These are phyloP conservation scores for Penicillium digitatum DNA, from an alignment of 2,329 filamentous ascomycete genomes.

Conservation along the genomic window DNA sequence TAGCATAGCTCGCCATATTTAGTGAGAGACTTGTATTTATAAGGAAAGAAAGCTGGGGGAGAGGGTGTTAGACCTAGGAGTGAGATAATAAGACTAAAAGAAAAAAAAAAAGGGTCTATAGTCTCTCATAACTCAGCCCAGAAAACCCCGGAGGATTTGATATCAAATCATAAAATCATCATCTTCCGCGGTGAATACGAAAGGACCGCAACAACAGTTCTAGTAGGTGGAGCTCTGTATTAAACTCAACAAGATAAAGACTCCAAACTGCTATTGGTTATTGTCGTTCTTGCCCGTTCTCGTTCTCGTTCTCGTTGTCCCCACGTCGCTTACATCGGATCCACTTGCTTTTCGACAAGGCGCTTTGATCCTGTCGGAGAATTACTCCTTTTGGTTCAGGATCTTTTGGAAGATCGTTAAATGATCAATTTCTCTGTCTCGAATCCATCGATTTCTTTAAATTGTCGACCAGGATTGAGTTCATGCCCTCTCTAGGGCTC, in stretches of 20 bases:
- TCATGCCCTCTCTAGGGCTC: neutral
- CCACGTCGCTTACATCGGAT: slow-evolving; percentile 14
- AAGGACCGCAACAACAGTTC: neutral
- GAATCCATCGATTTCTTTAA: neutral
- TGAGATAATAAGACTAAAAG: neutral
- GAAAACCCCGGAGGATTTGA: neutral
- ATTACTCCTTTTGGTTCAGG: neutral
- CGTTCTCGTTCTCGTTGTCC: slow-evolving; percentile 15
- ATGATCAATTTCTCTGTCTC: neutral
- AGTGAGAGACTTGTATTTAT: neutral
- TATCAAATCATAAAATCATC: neutral
- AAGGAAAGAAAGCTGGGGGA: neutral
- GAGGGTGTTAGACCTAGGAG: too few relatives aligned
- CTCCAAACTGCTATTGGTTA: slow-evolving; percentile 6
- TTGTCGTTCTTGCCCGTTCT: slow-evolving; percentile 23
- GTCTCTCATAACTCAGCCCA: neutral
- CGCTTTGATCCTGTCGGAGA: slow-evolving; percentile 4
- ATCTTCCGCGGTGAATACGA: neutral
- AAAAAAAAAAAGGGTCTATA: neutral
- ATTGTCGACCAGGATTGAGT: neutral
- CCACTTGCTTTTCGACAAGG: slow-evolving; percentile 12
- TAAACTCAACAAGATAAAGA: neutral
- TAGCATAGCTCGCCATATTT: slow-evolving; percentile 21
- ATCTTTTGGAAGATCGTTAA: neutral
- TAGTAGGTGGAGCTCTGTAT: neutral